A percentile compares a stretch with the other conserved stretches of the same genome.
Evolutionary conservation across 495 filamentous ascomycete species (phyloP).

Genomic region (Aspergillus heteromorphus): DNA sequence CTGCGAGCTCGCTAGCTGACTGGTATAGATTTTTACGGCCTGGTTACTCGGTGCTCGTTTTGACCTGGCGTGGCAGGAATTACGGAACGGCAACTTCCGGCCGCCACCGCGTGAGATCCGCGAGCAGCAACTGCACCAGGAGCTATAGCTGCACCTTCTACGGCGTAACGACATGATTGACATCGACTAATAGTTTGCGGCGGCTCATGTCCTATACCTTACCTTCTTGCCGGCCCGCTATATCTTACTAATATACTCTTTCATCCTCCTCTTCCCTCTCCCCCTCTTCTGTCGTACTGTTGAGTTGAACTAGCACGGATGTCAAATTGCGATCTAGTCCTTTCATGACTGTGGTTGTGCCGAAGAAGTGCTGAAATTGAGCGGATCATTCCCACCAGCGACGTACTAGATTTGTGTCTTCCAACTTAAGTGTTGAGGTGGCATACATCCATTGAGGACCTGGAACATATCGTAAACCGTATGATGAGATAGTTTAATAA

Average conservation of each 20-base stretch:
- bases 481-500: constrained; percentile 49
- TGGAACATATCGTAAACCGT: constrained; percentile 27
- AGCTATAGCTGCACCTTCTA: constrained; percentile 30
- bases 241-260: constrained; percentile 25
- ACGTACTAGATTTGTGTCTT: constrained; percentile 49
- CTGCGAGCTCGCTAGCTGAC: too few species aligned
- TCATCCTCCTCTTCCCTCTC: background rate
- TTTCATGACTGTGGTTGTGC: constrained; percentile 88
- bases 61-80: constrained; percentile 54
- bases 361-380: constrained; percentile 73
- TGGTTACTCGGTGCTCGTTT: constrained; percentile 65
- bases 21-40: constrained; percentile 57
- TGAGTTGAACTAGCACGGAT: constrained; percentile 68
- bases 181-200: constrained; percentile 13
- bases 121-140: constrained; percentile 16
- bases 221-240: constrained; percentile 6
- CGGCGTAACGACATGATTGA: constrained; percentile 32
- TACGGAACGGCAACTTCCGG: constrained; percentile 44
- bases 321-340: constrained; percentile 95
- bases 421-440: constrained; percentile 31
- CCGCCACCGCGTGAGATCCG: constrained; percentile 19
- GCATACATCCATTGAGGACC: constrained; percentile 49
- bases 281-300: background rate
- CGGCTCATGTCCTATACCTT: constrained; percentile 25
- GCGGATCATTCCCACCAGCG: constrained; percentile 31